phyloP scores from a whole-genome alignment of 2,329 filamentous ascomycete species.

The Triangularia verruculosa region DNA sequence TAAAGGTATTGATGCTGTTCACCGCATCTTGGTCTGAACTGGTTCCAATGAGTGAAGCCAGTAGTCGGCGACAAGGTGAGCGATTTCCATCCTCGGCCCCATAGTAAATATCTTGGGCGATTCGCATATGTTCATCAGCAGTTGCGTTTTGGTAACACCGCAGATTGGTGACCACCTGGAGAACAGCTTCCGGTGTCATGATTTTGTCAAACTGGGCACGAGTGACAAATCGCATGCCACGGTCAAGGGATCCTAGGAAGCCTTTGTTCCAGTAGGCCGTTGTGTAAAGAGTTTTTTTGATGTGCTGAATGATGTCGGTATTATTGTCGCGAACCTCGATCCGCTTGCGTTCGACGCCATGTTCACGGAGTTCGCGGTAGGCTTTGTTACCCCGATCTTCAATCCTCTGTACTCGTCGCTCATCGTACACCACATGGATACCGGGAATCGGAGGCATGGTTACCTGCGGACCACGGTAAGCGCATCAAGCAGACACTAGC shows the following conservation, averaged over 20 bases:
- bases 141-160: neutral
- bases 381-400: neutral
- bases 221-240: neutral
- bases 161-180: conserved; percentile 3
- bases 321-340: neutral
- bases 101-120: conserved; percentile 9
- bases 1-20: neutral
- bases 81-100: neutral
- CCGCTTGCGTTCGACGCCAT: neutral
- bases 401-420: neutral
- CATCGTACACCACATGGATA: neutral
- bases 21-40: neutral
- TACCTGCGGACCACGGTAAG: neutral
- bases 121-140: neutral
- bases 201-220: neutral
- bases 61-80: conserved; percentile 9
- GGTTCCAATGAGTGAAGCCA: neutral
- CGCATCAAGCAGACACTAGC: no score
- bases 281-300: neutral
- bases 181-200: conserved; percentile 8
- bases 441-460: neutral
- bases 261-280: neutral
- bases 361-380: neutral
- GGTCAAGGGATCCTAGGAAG: neutral
- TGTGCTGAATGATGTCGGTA: neutral